phyloP scores from a whole-genome alignment of 176 grass and related monocot genomes.

The Avena insularis region DNA sequence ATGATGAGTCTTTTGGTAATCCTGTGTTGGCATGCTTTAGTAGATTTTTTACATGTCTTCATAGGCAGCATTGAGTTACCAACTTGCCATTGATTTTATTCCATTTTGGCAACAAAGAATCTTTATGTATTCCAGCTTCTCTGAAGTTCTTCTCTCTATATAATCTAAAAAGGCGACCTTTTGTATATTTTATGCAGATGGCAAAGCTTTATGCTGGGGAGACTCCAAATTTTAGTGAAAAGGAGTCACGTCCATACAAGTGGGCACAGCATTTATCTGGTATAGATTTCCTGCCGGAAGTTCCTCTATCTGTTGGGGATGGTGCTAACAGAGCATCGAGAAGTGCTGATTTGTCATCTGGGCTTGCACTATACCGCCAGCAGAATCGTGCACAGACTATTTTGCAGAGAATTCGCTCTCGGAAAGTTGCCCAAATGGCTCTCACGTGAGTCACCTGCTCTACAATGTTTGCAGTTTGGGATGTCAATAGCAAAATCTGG shows the following conservation, averaged over 20 bases:
- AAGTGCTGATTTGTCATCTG: slow-evolving; percentile 67
- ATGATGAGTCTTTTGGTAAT: slow-evolving; percentile 15
- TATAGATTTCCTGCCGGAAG: slow-evolving; percentile 89
- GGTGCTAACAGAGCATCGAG: slow-evolving; percentile 43
- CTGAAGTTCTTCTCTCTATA: not conserved
- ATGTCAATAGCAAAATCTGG: slow-evolving; percentile 45
- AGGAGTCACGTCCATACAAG: slow-evolving; percentile 84
- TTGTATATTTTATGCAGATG: slow-evolving; percentile 62
- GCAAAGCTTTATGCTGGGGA: slow-evolving; percentile 85
- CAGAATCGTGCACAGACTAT: slow-evolving; percentile 82
- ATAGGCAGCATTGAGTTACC: not conserved
- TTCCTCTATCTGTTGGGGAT: slow-evolving; percentile 53
- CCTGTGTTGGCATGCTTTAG: not conserved
- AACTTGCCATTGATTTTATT: not conserved
- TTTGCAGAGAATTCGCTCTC: slow-evolving; percentile 93
- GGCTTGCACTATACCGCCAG: slow-evolving; percentile 72
- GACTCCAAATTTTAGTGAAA: slow-evolving; percentile 70
- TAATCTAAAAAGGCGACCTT: slow-evolving; percentile 15
- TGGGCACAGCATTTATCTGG: slow-evolving; percentile 98
- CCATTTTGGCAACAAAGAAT: too few relatives aligned
- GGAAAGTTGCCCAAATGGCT: slow-evolving; percentile 88
- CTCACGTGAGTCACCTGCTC: slow-evolving; percentile 90
- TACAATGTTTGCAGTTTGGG: slow-evolving; percentile 60
- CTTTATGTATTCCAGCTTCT: not conserved
- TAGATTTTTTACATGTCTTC: not conserved